A percentile compares a stretch with the other conserved stretches of the same genome.
These are phyloP conservation scores for Phaeolepiota aurea DNA, from an alignment of 768 basidiomycete genomes.

Conservation along the genomic window DNA sequence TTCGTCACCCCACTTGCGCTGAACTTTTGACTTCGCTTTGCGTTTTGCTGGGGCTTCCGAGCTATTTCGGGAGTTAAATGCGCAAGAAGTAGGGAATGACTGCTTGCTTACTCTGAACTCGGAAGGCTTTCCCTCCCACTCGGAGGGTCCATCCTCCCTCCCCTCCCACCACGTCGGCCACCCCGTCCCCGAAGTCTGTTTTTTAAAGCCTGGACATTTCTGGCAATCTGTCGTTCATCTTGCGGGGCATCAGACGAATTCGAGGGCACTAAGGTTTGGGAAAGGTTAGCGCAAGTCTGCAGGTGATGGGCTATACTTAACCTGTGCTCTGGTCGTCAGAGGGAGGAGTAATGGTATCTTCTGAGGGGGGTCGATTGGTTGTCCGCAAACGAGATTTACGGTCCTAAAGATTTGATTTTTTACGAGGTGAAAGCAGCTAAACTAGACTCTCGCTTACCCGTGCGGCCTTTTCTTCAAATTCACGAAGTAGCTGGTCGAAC, in stretches of 20 bases:
- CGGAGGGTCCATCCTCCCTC: constrained; percentile 38
- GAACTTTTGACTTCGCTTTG: constrained; percentile 59
- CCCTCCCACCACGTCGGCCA: constrained; percentile 46
- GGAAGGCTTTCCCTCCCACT: constrained; percentile 55
- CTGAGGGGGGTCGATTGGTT: constrained; percentile 24
- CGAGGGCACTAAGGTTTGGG: constrained; percentile 30
- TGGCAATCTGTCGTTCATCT: constrained; percentile 86
- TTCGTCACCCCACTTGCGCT: constrained; percentile 90
- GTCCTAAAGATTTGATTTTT: constrained; percentile 35
- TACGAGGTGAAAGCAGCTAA: constrained; percentile 2
- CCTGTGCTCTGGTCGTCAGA: constrained; percentile 58
- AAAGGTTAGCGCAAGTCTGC: not conserved
- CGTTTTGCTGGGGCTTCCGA: constrained; percentile 57
- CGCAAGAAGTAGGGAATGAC: not conserved
- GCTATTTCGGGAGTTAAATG: constrained; percentile 19
- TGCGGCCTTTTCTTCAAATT: constrained; percentile 69
- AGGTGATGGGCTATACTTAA: constrained; percentile 12
- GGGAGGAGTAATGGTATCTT: constrained; percentile 37
- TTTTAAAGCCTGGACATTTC: constrained; percentile 88
- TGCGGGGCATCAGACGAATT: constrained; percentile 36
- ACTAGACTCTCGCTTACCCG: constrained; percentile 30
- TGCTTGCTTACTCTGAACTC: constrained; percentile 58
- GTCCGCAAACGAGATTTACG: constrained; percentile 57
- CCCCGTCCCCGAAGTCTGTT: constrained; percentile 73
- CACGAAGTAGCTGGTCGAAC: constrained; percentile 69